Base-by-base conservation (phyloP, 495 filamentous ascomycete genomes). In the Gamarada debralockiae region DNA sequence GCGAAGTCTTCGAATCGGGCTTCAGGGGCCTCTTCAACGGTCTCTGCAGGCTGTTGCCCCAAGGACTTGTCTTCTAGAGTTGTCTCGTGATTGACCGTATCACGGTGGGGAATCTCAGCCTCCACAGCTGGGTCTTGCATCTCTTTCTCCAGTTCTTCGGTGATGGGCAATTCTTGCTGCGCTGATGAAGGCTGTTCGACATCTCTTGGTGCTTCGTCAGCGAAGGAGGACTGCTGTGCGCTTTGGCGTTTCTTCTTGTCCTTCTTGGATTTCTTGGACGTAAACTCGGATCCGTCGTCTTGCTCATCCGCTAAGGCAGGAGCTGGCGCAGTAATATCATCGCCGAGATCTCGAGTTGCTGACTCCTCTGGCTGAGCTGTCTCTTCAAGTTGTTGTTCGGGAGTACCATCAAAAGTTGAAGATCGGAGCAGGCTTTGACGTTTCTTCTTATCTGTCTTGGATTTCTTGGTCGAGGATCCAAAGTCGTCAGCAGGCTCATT, bases 391-490 rank as follows among this genome's bases (percentile, higher is more conserved):
- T 68, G 49, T 43, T 50, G 60, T 68, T 70, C 75, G 67, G 33
- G 36, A 41, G 44, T 36, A 17, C 44, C 48, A 20, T 57, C 57
- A 55, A 41, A 24, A 29, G 39, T 51, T 9, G 54, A 52, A 17
- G 14, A 43, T 44, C 22, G 33, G 33, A 47, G 41, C 21, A 55
- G 22, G 20, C 52, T 59, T 33, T 48, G 29, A 29, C 57, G 52
- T n/a, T 59, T 59, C 54, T 70, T 58, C 49, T 56, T 66, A 67
- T 73, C 77, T 67, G 72, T 74, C 68, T 72, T 77, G 59, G 73
- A 57, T 51, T 69, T 70, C 37, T 63, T 66, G 22, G 44, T 47
- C 34, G 56, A 50, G 50, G 45, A 62, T 42, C 23, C 58, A 53
- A 61, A 63, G 12, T 52, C 50, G 47, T 67, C 63, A 43, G 65